Base-by-base conservation (phyloP, 1,284 basidiomycete genomes). In the Cerioporus squamosus region DNA sequence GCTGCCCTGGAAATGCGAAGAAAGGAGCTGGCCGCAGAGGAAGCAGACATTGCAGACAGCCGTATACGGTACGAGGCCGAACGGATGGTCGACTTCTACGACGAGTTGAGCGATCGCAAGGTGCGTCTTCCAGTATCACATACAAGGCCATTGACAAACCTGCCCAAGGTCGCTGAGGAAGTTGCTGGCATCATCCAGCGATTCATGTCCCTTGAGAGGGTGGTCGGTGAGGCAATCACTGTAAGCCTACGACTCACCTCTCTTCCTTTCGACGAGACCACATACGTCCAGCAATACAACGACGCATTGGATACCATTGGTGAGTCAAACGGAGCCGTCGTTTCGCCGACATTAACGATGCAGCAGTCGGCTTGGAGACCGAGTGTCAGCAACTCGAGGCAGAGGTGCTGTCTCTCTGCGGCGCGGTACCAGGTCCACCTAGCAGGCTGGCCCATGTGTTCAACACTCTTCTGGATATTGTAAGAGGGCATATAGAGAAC, bases 11-110 rank as follows among this genome's bases (percentile, higher is more conserved):
- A 66, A 31, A 42, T 43, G 2, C 55, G 57, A 5, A 24, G 56
- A 6, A 40, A 46, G 2, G 48, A 61, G 29, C 54, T 72, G 5
- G 42, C 53, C 2, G 55, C 31, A 4, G 68, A 70, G 39, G 70
- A 72, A 49, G 56, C 59, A 12, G 59, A 68, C 29, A 65, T 72
- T 31, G 63, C 65, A 10, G 68, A 72, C 12, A 60, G 57, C 36
- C 63, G 66, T 7, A 55, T 66, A 8, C 69, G 70, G 2, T 69
- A 61, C 46, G 69, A 70, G 36, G 62, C 66, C 2, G 68, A 70
- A 45, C 61, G 58, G 7, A 38, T 68, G 14, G 24, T 70, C 14
- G 55, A 63, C 3, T 68, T 70, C 53, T 68, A 67, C 33, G 68
- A 70, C 15, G 67, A 70, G 40, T 53, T 72, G 2, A 39, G 52